Evolutionary conservation across 768 basidiomycete species (phyloP), one percentile per base, ranked within the genome.

Genomic region (Serendipita sp.): DNA sequence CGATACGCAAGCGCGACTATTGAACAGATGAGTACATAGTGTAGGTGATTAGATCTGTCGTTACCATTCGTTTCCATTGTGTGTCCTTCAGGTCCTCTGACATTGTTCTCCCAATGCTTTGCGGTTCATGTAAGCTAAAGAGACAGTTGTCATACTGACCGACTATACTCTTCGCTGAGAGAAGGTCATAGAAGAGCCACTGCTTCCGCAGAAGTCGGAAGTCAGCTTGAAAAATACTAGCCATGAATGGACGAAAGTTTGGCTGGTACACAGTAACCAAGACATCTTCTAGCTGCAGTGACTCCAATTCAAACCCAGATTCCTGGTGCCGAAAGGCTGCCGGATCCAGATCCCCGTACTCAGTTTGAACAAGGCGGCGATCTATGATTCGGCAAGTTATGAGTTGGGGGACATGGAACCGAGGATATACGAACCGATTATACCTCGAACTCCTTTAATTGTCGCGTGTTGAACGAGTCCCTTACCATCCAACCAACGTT

Each of bases 91-190:
- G 70, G 64, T 95, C 92, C 69, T 83, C 87, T 69, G 90, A 86
- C 51, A 84, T 90, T 3, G 90, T 92, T 65, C 90, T 78, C 1
- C 94, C 91, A 60, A 98, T 90, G 70, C 90, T 95, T 75, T 97
- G 95, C 3, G 95, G 95, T 69, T 85, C 88, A 69, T 98, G 96
- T 66, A 99, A 71, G 70, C 94, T 97, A 75, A 96, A 96, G 20
- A 99, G 71, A 68, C 96, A 99, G 70, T 97, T 97, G 71, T 99
- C 96, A 66, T 92, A 90, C 71, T 99, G 96, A 3, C 96, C 96
- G 7, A 96, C 95, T 43, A 98, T 87, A 66, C 88, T 90, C 70
- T 97, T 94, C 0, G 96, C 94, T n/a, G 79, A 80, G 64, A 98
- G 74, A 66, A 98, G 84, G 72, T 99, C 96, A 72, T 94, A 94